These are phyloP conservation scores for Colletotrichum tanaceti DNA, from an alignment of 2,329 filamentous ascomycete genomes.

Conservation along the genomic window DNA sequence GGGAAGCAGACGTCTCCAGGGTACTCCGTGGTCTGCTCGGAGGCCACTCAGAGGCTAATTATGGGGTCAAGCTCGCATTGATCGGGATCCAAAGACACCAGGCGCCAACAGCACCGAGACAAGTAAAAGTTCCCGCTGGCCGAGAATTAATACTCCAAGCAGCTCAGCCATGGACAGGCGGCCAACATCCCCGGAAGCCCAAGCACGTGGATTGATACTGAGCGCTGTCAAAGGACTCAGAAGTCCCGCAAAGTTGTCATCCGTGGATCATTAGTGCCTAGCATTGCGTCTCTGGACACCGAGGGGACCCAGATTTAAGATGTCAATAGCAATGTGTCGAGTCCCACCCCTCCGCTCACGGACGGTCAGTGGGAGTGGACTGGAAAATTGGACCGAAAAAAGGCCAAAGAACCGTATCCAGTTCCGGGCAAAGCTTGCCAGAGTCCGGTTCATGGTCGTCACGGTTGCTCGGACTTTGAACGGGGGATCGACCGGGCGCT, in stretches of 20 bases:
- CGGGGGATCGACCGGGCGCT: constrained; percentile 4
- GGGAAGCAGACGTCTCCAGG: constrained; percentile 47
- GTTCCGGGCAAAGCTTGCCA: neutral
- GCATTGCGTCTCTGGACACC: neutral
- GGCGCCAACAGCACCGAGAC: constrained; percentile 55
- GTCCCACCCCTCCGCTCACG: neutral
- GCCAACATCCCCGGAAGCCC: constrained; percentile 30
- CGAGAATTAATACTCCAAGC: constrained; percentile 27
- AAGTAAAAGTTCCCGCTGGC: constrained; percentile 31
- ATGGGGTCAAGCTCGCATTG: constrained; percentile 48
- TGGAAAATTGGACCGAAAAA: neutral
- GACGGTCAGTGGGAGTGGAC: constrained; percentile 10
- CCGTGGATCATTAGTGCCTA: neutral
- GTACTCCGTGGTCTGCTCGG: constrained; percentile 10
- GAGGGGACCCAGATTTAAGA: constrained; percentile 1
- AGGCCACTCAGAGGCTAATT: constrained; percentile 44
- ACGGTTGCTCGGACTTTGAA: constrained; percentile 7
- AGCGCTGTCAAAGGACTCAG: constrained; percentile 49
- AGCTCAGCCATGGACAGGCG: constrained; percentile 19
- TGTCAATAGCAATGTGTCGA: constrained; percentile 16
- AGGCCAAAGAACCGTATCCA: constrained; percentile 14
- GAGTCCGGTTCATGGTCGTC: constrained; percentile 29
- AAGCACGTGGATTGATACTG: constrained; percentile 54
- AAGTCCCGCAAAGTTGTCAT: constrained; percentile 8
- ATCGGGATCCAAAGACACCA: constrained; percentile 53